These are phyloP conservation scores for Eucalyptus pauciflora DNA, from an alignment of 345 rosid genomes.

Conservation along the genomic window DNA sequence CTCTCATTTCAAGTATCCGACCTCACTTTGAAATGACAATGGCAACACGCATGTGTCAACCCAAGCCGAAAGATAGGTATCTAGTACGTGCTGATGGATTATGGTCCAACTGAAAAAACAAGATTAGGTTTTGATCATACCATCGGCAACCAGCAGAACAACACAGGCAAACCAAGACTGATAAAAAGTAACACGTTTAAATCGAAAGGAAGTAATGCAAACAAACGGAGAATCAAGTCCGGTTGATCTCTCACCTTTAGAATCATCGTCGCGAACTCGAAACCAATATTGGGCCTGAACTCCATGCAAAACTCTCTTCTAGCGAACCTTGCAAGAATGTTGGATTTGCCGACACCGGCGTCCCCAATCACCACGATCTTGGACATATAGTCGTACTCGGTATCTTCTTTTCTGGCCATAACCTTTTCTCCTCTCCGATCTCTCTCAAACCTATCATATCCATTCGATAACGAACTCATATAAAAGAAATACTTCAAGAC, in stretches of 20 bases:
- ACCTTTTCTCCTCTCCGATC: conserved; percentile 3
- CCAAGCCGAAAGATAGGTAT: background rate
- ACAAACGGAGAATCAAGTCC: background rate
- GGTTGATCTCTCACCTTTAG: conserved; percentile 23
- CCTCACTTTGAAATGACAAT: background rate
- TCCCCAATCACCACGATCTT: conserved; percentile 80
- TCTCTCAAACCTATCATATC: conserved; percentile 6
- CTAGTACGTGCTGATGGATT: background rate
- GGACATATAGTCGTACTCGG: conserved; percentile 58
- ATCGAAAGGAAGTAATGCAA: background rate
- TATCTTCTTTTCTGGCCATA: conserved; percentile 53
- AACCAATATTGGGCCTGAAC: conserved; percentile 67
- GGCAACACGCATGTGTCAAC: background rate
- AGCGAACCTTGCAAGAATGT: conserved; percentile 59
- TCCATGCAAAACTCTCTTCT: conserved; percentile 68
- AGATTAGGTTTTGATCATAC: background rate
- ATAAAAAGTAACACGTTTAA: background rate
- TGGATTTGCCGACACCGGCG: conserved; percentile 74
- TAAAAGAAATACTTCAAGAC: background rate
- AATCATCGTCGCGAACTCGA: conserved; percentile 66
- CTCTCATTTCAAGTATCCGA: background rate
- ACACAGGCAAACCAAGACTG: background rate
- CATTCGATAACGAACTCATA: background rate
- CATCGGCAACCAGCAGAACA: background rate
- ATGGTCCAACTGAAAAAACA: background rate